Conservation (phyloP, 306 rosid species). For the Cicer pinnatifidum region DNA sequence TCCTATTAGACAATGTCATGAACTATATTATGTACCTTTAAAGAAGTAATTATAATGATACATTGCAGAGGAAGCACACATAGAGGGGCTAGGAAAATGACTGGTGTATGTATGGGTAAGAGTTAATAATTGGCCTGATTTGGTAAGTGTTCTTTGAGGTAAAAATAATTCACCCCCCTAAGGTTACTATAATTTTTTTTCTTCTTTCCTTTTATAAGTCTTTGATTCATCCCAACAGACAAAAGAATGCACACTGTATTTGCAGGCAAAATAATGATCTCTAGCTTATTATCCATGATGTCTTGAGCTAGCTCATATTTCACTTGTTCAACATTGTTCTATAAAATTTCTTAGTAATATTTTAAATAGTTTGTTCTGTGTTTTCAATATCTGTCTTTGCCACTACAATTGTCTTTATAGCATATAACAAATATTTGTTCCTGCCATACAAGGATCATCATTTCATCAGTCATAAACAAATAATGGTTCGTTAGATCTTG, state of each 20-base stretch:
- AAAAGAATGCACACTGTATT: conserved; percentile 26
- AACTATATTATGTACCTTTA: conserved; percentile 21
- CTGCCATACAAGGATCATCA: neutral
- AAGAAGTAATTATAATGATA: conserved; percentile 14
- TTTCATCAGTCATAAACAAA: conserved; percentile 4
- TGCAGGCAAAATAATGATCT: conserved; percentile 32
- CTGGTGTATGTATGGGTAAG: conserved; percentile 2
- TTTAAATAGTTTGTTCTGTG: conserved; percentile 13
- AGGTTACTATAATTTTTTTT: conserved; percentile 19
- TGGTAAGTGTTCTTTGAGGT: conserved; percentile 38
- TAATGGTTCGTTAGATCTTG: neutral
- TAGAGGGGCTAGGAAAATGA: conserved; percentile 32
- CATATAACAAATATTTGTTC: neutral
- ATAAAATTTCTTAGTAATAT: neutral
- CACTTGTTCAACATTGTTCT: neutral
- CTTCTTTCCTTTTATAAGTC: neutral
- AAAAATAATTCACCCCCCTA: conserved; percentile 36
- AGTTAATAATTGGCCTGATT: conserved; percentile 21
- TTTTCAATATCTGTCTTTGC: neutral
- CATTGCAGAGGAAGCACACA: conserved; percentile 23
- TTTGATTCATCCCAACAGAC: conserved; percentile 37
- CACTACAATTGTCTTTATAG: neutral
- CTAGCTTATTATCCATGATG: neutral
- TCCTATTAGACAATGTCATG: conserved; percentile 35
- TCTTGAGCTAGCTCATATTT: neutral